Evolutionary conservation across 1,139 yeast species (phyloP), one percentile per base, ranked within the genome.

Genomic region (Candida buenavistaensis): DNA sequence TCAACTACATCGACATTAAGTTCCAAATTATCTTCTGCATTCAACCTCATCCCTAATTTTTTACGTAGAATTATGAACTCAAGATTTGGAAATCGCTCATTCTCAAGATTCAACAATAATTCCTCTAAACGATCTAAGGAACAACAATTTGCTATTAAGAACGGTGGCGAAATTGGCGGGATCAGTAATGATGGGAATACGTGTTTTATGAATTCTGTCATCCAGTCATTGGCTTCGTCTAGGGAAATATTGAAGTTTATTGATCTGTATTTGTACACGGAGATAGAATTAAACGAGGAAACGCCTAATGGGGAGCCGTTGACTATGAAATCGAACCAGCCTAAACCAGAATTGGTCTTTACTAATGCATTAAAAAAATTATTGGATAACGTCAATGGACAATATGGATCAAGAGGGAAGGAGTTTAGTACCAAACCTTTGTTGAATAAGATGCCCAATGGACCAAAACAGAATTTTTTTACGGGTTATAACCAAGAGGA

Each of bases 401-500:
- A 65, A 39, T 83, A 83, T 49, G 80, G 78, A 48, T 58, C 53
- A 45, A 59, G 51, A 50, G 75, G 63, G 43, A 75, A 74, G 35
- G 85, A 85, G 37, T 87, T 82, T 50, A 79, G 80, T 43, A 84
- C 96, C 0, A 73, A 70, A 40, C 71, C 72, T 13, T 63, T 88
- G 32, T 62, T 87, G 41, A 78, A 75, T 51, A 76, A 80, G 13
- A 81, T 88, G 83, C 82, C 87, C 3, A 83, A 83, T 51, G 84
- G 90, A 0, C 90, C 95, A 5, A 80, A 79, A 48, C 83, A 80
- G 48, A 81, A 82, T 52, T 73, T 88, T 44, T 80, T 88, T 51
- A 61, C 80, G 31, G 92, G 96, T 1, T 86, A 87, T 52, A 88
- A 85, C 50, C 97, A 88, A 59, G 96, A 88, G 57, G 97, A 88